Evolutionary conservation across 352 stramenopile genomes (phyloP).

Genomic region (Globisporangium lucens): DNA sequence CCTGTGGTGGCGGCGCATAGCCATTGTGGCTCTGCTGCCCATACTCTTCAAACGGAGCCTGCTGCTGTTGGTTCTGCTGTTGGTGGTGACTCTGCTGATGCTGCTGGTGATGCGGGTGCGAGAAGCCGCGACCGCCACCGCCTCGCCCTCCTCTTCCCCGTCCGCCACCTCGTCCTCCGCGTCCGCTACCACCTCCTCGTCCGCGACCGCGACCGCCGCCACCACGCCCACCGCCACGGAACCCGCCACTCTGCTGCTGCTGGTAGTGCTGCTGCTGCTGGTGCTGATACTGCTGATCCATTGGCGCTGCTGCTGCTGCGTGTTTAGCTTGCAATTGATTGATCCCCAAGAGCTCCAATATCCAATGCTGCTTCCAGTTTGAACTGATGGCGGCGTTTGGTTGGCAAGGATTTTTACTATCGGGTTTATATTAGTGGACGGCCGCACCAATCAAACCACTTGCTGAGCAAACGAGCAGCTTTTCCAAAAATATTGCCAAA

Average conservation of each 20-base stretch:
- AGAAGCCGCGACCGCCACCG: slow-evolving; percentile 21
- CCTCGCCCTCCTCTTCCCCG: slow-evolving; percentile 21
- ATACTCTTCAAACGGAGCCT: slow-evolving; percentile 10
- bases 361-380: neutral
- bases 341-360: neutral
- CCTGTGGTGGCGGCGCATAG: neutral
- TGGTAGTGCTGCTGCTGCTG: neutral
- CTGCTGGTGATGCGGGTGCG: slow-evolving; percentile 8
- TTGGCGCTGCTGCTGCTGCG: neutral
- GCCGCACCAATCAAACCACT: no score
- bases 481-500: no score
- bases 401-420: neutral
- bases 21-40: neutral
- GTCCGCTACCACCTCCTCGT: slow-evolving; percentile 22
- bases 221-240: slow-evolving; percentile 27
- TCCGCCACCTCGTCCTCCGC: slow-evolving; percentile 26
- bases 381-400: slow-evolving; percentile 1
- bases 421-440: no score
- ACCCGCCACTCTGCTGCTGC: slow-evolving; percentile 14
- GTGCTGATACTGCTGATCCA: slow-evolving; percentile 1
- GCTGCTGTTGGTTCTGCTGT: slow-evolving; percentile 13
- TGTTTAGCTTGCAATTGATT: neutral
- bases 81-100: slow-evolving; percentile 5
- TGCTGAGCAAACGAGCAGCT: no score
- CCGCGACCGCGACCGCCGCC: slow-evolving; percentile 23